phyloP scores from a whole-genome alignment of 176 grass and related monocot species.

The Oryza glumipatula region DNA sequence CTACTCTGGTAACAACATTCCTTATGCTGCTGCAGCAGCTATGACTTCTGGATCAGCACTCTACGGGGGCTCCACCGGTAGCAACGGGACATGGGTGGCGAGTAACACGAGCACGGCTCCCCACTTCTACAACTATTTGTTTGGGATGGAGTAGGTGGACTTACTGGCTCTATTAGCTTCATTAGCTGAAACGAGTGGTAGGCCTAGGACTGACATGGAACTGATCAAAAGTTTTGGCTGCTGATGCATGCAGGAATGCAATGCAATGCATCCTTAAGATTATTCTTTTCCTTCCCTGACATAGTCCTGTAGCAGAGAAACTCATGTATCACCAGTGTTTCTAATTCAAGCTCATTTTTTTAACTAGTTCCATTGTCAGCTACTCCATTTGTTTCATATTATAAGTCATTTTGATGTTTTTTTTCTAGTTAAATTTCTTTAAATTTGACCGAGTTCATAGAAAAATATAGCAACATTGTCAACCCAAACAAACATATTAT shows the following conservation, averaged over 20 bases:
- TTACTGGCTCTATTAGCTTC: conserved; percentile 19
- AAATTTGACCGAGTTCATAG: too few relatives aligned
- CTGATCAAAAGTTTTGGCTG: conserved; percentile 79
- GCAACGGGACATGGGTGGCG: conserved; percentile 57
- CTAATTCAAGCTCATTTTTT: conserved; percentile 48
- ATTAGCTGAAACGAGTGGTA: conserved; percentile 52
- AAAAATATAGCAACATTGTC: too few relatives aligned
- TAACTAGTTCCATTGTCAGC: conserved; percentile 20
- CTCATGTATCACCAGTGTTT: conserved; percentile 43
- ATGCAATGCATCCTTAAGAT: conserved; percentile 34
- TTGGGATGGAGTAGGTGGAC: conserved; percentile 76
- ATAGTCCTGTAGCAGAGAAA: conserved; percentile 47
- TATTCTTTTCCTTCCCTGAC: conserved; percentile 52
- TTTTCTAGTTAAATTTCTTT: too few relatives aligned
- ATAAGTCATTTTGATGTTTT: too few relatives aligned
- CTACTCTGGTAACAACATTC: conserved; percentile 53
- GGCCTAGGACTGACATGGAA: conserved; percentile 83
- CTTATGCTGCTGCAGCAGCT: conserved; percentile 54
- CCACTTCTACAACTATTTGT: conserved; percentile 70
- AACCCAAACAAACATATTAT: too few relatives aligned
- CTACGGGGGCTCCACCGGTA: conserved; percentile 65
- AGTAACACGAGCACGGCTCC: conserved; percentile 59
- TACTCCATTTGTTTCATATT: too few relatives aligned
- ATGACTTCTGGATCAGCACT: conserved; percentile 45
- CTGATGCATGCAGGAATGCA: conserved; percentile 24